phyloP scores from a whole-genome alignment of 2,329 filamentous ascomycete species.

The Fusarium compactum region DNA sequence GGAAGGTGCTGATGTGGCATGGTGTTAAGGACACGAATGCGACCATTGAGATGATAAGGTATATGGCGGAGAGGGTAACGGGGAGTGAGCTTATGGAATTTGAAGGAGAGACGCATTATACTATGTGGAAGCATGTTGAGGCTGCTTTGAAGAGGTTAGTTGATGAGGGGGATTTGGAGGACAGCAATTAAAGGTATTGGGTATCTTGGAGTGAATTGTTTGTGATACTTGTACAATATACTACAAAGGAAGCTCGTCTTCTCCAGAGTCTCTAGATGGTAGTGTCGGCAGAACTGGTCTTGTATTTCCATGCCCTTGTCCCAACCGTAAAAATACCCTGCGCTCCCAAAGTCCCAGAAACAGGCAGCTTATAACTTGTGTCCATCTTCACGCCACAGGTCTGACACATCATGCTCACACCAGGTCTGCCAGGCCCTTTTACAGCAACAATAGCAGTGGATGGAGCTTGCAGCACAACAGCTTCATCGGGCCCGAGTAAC shows the following conservation, averaged over 20 bases:
- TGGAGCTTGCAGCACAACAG: constrained; percentile 9
- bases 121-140: constrained; percentile 44
- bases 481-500: constrained; percentile 26
- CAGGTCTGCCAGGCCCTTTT: constrained; percentile 3
- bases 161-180: accelerated
- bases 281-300: too few relatives aligned
- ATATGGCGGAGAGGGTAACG: neutral
- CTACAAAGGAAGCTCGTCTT: too few relatives aligned
- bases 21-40: constrained; percentile 9
- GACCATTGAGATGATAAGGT: neutral
- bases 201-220: neutral
- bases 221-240: neutral
- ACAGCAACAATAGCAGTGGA: accelerated
- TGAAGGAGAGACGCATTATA: constrained; percentile 51
- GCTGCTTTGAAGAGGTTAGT: constrained; percentile 6
- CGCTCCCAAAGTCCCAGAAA: accelerated
- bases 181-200: neutral
- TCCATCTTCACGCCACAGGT: neutral
- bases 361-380: accelerated
- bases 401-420: constrained; percentile 19
- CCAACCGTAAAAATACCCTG: neutral
- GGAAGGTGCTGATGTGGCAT: neutral
- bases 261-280: neutral
- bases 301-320: neutral
- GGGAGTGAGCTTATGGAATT: constrained; percentile 51